These are phyloP conservation scores for Lactuca saligna DNA, from an alignment of 129 eudicot genomes.

Conservation along the genomic window DNA sequence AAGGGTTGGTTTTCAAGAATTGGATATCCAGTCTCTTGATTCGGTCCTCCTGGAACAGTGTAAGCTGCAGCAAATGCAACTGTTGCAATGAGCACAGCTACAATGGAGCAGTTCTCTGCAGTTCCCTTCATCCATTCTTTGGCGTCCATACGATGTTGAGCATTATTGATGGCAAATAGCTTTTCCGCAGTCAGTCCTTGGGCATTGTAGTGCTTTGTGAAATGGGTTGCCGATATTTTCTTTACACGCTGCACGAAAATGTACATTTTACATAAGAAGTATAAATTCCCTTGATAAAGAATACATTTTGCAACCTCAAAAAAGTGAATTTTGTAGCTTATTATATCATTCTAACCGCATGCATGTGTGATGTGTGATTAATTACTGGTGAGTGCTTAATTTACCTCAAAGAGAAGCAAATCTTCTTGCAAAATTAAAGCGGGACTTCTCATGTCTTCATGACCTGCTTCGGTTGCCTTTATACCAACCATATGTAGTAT, in stretches of 20 bases:
- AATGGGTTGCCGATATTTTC: neutral
- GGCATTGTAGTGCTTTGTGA: neutral
- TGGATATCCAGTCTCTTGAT: constrained; percentile 28
- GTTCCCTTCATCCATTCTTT: constrained; percentile 30
- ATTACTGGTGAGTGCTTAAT: too few species aligned
- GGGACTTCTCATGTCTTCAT: constrained; percentile 24
- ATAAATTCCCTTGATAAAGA: neutral
- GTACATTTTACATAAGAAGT: neutral
- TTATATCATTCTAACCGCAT: too few species aligned
- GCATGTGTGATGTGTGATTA: too few species aligned
- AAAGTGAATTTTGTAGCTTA: too few species aligned
- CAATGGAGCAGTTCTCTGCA: constrained; percentile 22
- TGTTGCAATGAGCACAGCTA: constrained; percentile 34
- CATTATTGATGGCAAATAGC: constrained; percentile 10
- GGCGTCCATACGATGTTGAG: constrained; percentile 10
- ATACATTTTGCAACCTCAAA: neutral
- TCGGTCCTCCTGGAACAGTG: constrained; percentile 35
- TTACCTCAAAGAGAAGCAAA: constrained; percentile 28
- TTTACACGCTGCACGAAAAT: constrained; percentile 19
- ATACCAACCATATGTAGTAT: constrained; percentile 36
- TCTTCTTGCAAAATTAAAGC: constrained; percentile 28
- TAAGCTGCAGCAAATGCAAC: constrained; percentile 50
- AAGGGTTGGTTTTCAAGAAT: constrained; percentile 25
- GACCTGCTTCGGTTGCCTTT: constrained; percentile 11
- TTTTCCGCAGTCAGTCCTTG: constrained; percentile 13